Conservation (phyloP, 495 filamentous ascomycete genomes). For the Daldinia grandis region DNA sequence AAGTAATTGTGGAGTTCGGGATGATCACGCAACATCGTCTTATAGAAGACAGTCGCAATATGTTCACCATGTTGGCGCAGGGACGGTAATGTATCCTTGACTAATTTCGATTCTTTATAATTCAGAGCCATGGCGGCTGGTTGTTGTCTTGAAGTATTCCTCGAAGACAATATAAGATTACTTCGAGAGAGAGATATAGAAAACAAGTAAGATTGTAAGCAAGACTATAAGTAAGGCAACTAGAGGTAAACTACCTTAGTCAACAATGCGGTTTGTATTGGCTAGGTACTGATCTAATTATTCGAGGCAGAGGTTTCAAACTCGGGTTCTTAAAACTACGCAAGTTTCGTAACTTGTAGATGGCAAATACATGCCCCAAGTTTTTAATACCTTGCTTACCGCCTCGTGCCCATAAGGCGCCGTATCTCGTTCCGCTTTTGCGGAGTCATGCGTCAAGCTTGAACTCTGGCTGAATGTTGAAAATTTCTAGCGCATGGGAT, state of each 20-base stretch:
- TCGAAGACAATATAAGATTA: not conserved
- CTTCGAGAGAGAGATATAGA: not conserved
- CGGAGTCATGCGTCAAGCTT: slow-evolving; percentile 17
- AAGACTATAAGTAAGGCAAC: too few relatives aligned
- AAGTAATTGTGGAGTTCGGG: slow-evolving; percentile 73
- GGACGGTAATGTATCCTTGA: slow-evolving; percentile 56
- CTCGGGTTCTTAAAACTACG: slow-evolving; percentile 12
- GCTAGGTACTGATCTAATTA: not conserved
- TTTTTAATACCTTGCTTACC: slow-evolving; percentile 28
- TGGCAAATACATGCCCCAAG: slow-evolving; percentile 4
- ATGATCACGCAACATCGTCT: slow-evolving; percentile 69
- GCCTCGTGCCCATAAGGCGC: slow-evolving; percentile 18
- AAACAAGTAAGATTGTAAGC: not conserved
- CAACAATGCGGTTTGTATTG: not conserved
- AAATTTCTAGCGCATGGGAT: slow-evolving; percentile 20
- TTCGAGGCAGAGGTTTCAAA: slow-evolving; percentile 6
- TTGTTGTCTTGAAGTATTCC: not conserved
- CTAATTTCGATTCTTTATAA: slow-evolving; percentile 51
- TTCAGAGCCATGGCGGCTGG: slow-evolving; percentile 52
- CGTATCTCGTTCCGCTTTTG: slow-evolving; percentile 10
- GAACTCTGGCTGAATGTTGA: slow-evolving; percentile 16
- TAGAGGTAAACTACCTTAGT: too few relatives aligned
- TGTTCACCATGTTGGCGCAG: slow-evolving; percentile 69
- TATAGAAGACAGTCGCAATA: slow-evolving; percentile 74
- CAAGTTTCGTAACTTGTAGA: slow-evolving; percentile 17